Evolutionary conservation across 345 rosid species (phyloP).

Genomic region (Dipteronia sinensis): DNA sequence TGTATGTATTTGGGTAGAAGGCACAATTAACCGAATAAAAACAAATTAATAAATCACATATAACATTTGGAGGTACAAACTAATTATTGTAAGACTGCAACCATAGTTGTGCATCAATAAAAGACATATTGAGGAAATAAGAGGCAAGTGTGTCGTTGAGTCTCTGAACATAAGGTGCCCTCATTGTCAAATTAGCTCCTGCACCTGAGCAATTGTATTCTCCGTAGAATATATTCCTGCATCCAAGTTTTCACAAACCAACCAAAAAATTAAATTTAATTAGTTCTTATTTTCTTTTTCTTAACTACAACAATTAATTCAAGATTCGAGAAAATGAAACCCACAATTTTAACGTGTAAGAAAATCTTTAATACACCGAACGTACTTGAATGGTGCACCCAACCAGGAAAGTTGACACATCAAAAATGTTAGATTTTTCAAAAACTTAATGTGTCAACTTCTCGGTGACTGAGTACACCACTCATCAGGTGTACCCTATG

Average conservation of each 20-base stretch:
- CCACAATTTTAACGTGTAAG: too few species aligned
- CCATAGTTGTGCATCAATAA: slow-evolving; percentile 83
- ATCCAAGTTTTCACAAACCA: background rate
- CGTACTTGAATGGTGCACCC: too few species aligned
- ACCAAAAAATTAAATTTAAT: background rate
- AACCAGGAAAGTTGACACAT: too few species aligned
- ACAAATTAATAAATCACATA: background rate
- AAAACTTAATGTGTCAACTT: too few species aligned
- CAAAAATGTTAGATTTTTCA: too few species aligned
- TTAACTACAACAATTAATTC: too few species aligned
- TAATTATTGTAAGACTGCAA: slow-evolving; percentile 30
- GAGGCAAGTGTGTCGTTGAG: slow-evolving; percentile 66
- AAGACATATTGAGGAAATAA: slow-evolving; percentile 52
- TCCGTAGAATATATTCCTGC: slow-evolving; percentile 75
- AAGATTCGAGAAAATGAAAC: too few species aligned
- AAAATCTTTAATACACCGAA: too few species aligned
- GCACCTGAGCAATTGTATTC: slow-evolving; percentile 76
- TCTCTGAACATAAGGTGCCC: slow-evolving; percentile 65
- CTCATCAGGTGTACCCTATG: too few species aligned
- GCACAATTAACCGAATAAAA: background rate
- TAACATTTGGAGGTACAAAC: background rate
- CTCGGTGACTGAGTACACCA: too few species aligned
- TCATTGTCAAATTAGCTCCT: slow-evolving; percentile 58
- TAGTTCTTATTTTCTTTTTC: too few species aligned
- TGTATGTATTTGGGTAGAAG: background rate